Evolutionary conservation across 2,329 filamentous ascomycete species (phyloP).

Genomic region (Bipolaris victoriae): DNA sequence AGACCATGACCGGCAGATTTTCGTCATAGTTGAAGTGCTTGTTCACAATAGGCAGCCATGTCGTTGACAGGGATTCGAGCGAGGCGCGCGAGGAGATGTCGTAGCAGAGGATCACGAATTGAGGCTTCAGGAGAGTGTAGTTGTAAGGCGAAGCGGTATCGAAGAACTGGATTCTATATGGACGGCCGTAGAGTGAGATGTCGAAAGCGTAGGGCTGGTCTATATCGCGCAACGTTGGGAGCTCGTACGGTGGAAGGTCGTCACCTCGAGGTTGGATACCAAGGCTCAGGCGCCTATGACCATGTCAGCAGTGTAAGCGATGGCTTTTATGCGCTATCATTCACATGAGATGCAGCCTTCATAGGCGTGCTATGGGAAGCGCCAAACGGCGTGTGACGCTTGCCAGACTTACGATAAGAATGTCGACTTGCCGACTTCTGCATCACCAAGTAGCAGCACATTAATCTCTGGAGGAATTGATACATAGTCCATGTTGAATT

Average conservation of each 20-base stretch:
- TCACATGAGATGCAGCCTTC: neutral
- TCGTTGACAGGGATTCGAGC: slow-evolving; percentile 54
- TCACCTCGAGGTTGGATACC: slow-evolving; percentile 37
- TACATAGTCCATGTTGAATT: slow-evolving; percentile 27
- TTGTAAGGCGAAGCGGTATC: slow-evolving; percentile 64
- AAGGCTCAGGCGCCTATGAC: slow-evolving; percentile 38
- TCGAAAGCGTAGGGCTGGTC: slow-evolving; percentile 67
- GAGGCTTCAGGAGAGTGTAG: slow-evolving; percentile 61
- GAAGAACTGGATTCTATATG: slow-evolving; percentile 62
- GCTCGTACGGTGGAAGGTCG: slow-evolving; percentile 41
- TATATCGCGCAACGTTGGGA: slow-evolving; percentile 58
- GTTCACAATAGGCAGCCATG: slow-evolving; percentile 55
- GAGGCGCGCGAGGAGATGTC: slow-evolving; percentile 61
- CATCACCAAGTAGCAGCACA: slow-evolving; percentile 64
- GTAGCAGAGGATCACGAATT: slow-evolving; percentile 64
- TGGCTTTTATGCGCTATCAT: no score
- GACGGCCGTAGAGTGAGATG: slow-evolving; percentile 62
- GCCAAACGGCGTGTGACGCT: neutral
- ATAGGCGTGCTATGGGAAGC: neutral
- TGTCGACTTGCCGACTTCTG: slow-evolving; percentile 66
- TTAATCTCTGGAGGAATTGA: slow-evolving; percentile 36
- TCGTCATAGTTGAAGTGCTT: slow-evolving; percentile 61
- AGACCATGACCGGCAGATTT: slow-evolving; percentile 62
- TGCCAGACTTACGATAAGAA: slow-evolving; percentile 63
- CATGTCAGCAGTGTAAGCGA: neutral